Evolutionary conservation across 805 yeast species (phyloP), one percentile per base, ranked within the genome.

Genomic region (Lachancea sp.): DNA sequence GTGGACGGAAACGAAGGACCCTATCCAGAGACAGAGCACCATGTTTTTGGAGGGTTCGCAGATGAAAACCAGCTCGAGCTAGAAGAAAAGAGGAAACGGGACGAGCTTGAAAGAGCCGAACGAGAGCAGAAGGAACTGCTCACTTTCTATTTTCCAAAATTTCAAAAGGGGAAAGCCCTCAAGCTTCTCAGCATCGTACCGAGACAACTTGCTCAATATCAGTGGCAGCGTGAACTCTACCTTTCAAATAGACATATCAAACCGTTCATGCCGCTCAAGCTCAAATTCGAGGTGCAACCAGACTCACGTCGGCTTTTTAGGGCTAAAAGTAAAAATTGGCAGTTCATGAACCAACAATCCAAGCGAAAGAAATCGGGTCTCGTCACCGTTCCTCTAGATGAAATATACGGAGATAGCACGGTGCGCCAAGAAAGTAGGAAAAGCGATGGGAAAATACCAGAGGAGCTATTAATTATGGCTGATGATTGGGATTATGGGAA

Each of bases 401-500:
- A 59, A 33, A 27, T 58, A n/a, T 44, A 45, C 26, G 48, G 49
- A n/a, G 50, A 39, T 10, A 42, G 31, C 3, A 48, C 49, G 2
- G 53, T 47, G 11, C 42, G 40, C 9, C 33, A 35, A 8, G 49
- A 50, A 40, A 36, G 53, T 38, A 25, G 57, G 49, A 43, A 55
- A 51, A 34, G 43, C 20, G 44, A 52, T 17, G 51, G 53, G 19
- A 51, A 59, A 17, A 68, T 76, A 41, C 58, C 77, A 27, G 77
- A 75, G 34, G 85, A 81, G 48, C 57, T 83, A 41, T 67, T 82
- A 2, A 65, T 85, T 18, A 82, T 90, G 0, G 73, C 89, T 0
- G 82, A 85, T 15, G 87, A 82, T 47, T 86, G 95, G 95, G 79
- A 85, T 52, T 85, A 81, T 54, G 80, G 78, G 22, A 69, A 65